phyloP scores from a whole-genome alignment of 805 yeast species.

The Kodamaea lidongshanica region DNA sequence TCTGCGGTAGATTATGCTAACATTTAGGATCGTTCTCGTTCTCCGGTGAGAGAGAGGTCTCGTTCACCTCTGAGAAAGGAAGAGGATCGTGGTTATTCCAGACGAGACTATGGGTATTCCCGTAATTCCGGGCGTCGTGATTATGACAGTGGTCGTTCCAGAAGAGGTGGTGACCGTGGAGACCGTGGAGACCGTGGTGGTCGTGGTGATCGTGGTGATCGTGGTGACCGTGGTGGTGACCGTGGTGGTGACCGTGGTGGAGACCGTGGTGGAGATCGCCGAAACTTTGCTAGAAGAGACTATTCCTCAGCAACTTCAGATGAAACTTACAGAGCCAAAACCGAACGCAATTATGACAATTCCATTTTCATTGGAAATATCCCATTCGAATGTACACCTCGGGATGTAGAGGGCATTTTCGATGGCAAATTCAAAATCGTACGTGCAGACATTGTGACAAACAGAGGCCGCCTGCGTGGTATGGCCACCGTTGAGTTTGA shows the following conservation, averaged over 20 bases:
- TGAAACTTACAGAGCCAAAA: conserved; percentile 26
- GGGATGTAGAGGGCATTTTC: conserved; percentile 56
- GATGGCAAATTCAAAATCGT: conserved; percentile 45
- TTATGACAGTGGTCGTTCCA: conserved; percentile 15
- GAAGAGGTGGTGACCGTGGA: conserved; percentile 18
- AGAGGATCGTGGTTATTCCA: conserved; percentile 10
- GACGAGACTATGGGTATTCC: conserved; percentile 28
- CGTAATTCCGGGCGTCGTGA: conserved; percentile 14
- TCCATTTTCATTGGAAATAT: conserved; percentile 71
- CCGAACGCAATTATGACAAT: conserved; percentile 56
- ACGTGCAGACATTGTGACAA: conserved; percentile 76
- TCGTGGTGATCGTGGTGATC: conserved; percentile 15
- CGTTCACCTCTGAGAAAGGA: conserved; percentile 34
- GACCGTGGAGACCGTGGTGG: conserved; percentile 10
- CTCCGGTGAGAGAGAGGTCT: conserved; percentile 25
- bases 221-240: conserved; percentile 7
- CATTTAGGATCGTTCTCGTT: conserved; percentile 22
- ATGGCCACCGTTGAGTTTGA: conserved; percentile 88
- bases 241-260: no score
- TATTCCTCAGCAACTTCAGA: conserved; percentile 12
- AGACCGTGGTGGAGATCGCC: conserved; percentile 8
- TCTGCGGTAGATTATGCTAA: no score
- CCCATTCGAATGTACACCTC: conserved; percentile 57
- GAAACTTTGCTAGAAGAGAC: conserved; percentile 17
- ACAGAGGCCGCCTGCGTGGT: conserved; percentile 77